Conservation (phyloP, 805 yeast genomes). For the Blastobotrys americana region DNA sequence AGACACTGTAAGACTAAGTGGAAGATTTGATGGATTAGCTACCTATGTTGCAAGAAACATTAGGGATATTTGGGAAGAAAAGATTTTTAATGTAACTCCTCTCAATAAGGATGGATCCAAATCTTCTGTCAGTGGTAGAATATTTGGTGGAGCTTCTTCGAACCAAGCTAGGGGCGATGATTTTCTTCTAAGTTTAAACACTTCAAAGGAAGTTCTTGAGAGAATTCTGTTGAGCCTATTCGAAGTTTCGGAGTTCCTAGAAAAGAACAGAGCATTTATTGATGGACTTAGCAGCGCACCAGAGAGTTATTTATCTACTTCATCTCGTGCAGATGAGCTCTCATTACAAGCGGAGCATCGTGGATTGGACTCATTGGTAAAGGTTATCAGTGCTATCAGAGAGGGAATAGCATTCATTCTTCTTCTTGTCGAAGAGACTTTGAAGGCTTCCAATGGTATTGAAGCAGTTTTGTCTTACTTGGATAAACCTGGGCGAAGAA, state of each 20-base stretch:
- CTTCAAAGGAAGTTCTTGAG: conserved; percentile 21
- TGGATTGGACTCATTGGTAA: conserved; percentile 71
- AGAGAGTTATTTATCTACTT: conserved; percentile 19
- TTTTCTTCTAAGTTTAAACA: conserved; percentile 8
- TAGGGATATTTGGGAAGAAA: conserved; percentile 69
- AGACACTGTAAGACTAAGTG: conserved; percentile 66
- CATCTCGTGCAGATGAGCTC: conserved; percentile 28
- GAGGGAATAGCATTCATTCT: conserved; percentile 86
- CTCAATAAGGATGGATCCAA: conserved; percentile 27
- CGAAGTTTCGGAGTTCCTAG: conserved; percentile 33
- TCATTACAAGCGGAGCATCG: conserved; percentile 76
- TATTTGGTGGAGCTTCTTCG: background rate
- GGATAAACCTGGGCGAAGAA: conserved; percentile 57
- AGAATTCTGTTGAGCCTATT: conserved; percentile 26
- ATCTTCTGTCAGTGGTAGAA: conserved; percentile 3
- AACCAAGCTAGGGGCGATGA: conserved; percentile 1
- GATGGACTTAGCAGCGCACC: conserved; percentile 34
- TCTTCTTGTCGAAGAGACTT: conserved; percentile 65
- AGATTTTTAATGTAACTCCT: conserved; percentile 34
- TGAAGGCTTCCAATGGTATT: conserved; percentile 38
- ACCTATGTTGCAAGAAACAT: conserved; percentile 70
- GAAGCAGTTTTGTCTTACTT: conserved; percentile 65
- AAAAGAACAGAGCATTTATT: conserved; percentile 39
- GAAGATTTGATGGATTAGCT: conserved; percentile 83
- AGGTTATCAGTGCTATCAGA: conserved; percentile 67